Evolutionary conservation across 73 alveolate species (phyloP), one percentile per base, ranked within the genome.

Genomic region (Tetrahymena thermophila): DNA sequence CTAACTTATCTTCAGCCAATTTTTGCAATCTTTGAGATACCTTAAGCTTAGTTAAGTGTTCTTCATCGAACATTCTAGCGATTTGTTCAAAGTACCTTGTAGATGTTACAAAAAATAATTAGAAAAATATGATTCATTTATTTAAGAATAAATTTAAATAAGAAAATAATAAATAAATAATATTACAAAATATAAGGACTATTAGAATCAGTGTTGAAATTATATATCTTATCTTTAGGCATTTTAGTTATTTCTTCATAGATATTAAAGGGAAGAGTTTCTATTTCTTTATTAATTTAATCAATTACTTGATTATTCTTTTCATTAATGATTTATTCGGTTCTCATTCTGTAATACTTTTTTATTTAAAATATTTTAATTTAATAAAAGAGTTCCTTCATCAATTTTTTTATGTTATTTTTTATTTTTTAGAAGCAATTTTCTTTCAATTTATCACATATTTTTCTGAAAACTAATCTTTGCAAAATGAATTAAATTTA

Each of bases 51-150:
- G 37, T 31, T 7, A 71, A 71, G 37, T 71, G 89, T 31, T 71
- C 89, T 19, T 71, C 89, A 71, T 71, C 89, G 89, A 71, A 71
- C 89, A 71, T 71, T 71, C 89, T 71, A 71, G 89, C 89, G 89
- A 71, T 71, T 71, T 71, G 37, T 71, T 71, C 89, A 71, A 71
- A 71, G 89, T 71, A 71, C 89, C 89, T 71, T 71, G 89, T 50
- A 50, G 83, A 50, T 50, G 37, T 71, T 28, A 71, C 13, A 28
- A 1, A 71, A 71, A 71, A 31, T 8, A 28, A 71, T 71, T 71
- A 71, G 89, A 71, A 71, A 71, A 28, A 71, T 71, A 10, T 40
- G 44, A 3, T 71, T 71, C 37, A 19, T 28, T 71, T 8, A 0
- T 23, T 28, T 71, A 31, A 19, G 4, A 50, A 50, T 25, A 50